phyloP scores from a whole-genome alignment of 768 basidiomycete genomes.

The Mycena latifolia region DNA sequence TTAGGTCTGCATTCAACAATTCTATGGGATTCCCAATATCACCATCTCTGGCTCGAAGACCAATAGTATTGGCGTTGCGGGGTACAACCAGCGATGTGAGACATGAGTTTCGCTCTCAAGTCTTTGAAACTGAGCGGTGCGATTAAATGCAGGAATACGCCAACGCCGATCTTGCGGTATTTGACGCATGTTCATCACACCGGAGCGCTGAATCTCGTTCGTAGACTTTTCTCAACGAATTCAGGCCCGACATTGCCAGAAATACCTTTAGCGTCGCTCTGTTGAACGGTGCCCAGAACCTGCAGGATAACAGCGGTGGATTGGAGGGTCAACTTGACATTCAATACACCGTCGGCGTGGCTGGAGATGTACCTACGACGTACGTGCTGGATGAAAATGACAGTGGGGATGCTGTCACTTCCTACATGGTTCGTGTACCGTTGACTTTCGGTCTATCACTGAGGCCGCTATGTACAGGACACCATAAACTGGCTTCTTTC shows the following conservation, averaged over 20 bases:
- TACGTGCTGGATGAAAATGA: constrained; percentile 9
- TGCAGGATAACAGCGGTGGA: constrained; percentile 19
- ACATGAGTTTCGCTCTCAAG: constrained; percentile 3
- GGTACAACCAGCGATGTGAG: constrained; percentile 18
- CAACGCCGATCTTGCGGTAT: constrained; percentile 23
- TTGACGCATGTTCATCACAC: not conserved
- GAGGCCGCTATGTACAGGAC: constrained; percentile 19
- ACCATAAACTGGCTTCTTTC: constrained; percentile 25
- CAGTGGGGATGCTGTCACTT: constrained; percentile 13
- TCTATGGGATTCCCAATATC: constrained; percentile 21
- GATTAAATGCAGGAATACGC: constrained; percentile 24
- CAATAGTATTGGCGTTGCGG: constrained; percentile 21
- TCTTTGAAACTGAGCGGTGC: constrained; percentile 6
- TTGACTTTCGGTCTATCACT: constrained; percentile 1
- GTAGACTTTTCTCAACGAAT: constrained; percentile 24
- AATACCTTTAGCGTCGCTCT: constrained; percentile 13
- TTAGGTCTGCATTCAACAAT: constrained; percentile 23
- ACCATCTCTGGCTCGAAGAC: constrained; percentile 21
- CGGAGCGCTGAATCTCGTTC: not conserved
- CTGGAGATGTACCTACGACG: constrained; percentile 19
- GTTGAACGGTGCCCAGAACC: constrained; percentile 18
- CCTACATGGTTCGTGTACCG: constrained; percentile 24
- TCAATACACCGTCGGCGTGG: constrained; percentile 25
- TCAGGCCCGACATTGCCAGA: constrained; percentile 20
- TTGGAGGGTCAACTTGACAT: constrained; percentile 20